These are phyloP conservation scores for Carex scoparia DNA, from an alignment of 176 grass and related monocot species.

Conservation along the genomic window DNA sequence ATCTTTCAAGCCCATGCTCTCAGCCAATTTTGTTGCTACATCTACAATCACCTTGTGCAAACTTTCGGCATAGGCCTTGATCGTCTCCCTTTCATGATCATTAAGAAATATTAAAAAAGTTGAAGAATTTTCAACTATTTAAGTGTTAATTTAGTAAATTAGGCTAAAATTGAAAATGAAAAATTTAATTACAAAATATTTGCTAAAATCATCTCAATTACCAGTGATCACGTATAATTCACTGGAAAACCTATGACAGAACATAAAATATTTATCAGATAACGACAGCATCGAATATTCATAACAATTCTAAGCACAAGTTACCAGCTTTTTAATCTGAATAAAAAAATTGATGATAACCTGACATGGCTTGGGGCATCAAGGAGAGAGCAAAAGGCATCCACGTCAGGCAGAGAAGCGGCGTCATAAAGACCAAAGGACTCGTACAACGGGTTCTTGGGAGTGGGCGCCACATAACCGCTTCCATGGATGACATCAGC, in stretches of 20 bases:
- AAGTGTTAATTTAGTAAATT: not conserved
- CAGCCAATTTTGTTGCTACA: conserved; percentile 43
- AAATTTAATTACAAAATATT: not conserved
- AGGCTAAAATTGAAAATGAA: not conserved
- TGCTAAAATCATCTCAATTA: not conserved
- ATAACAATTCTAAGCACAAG: not conserved
- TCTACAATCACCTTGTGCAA: conserved; percentile 47
- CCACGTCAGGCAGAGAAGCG: conserved; percentile 41
- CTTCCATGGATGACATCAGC: conserved; percentile 52
- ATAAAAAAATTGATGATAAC: not conserved
- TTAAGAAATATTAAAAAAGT: not conserved
- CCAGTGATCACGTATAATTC: not conserved
- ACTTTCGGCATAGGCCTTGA: conserved; percentile 40
- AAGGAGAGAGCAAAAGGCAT: conserved; percentile 58
- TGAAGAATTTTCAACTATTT: not conserved
- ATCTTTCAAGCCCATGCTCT: conserved; percentile 46
- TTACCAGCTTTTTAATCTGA: not conserved
- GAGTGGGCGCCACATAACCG: conserved; percentile 51
- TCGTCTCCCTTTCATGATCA: conserved; percentile 34
- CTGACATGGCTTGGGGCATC: conserved; percentile 41
- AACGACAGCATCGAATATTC: not conserved
- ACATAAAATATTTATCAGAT: not conserved
- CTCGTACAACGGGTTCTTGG: conserved; percentile 62
- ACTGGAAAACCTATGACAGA: not conserved
- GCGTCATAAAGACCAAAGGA: conserved; percentile 61